A percentile compares a stretch with the other conserved stretches of the same genome.
These are phyloP conservation scores for Yamadazyma akitaensis DNA, from an alignment of 805 yeast species.

Conservation along the genomic window DNA sequence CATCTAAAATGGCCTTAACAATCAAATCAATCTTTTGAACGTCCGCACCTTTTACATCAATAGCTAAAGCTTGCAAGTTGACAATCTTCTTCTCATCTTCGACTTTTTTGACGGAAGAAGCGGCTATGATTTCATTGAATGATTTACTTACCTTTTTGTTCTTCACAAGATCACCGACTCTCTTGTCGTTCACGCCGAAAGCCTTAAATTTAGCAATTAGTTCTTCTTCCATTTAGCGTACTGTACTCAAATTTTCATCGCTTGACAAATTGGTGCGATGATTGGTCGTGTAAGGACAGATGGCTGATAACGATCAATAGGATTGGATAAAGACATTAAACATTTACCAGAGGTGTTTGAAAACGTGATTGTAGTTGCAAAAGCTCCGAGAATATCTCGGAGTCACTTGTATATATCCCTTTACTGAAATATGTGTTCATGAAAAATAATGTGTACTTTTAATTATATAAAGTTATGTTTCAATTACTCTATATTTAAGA, in stretches of 20 bases:
- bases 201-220: conserved; percentile 34
- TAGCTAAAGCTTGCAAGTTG: conserved; percentile 74
- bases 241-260: neutral
- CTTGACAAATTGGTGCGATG: neutral
- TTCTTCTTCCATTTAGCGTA: conserved; percentile 17
- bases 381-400: too few species aligned
- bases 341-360: too few species aligned
- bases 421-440: too few species aligned
- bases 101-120: conserved; percentile 17
- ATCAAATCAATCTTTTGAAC: conserved; percentile 49
- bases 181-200: conserved; percentile 69
- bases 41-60: conserved; percentile 60
- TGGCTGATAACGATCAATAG: neutral
- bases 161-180: conserved; percentile 75
- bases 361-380: too few species aligned
- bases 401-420: too few species aligned
- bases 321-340: too few species aligned
- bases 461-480: too few species aligned
- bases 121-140: conserved; percentile 57
- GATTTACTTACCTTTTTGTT: conserved; percentile 81
- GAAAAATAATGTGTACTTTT: too few species aligned
- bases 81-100: conserved; percentile 58
- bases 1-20: conserved; percentile 60
- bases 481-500: too few species aligned
- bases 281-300: neutral